Conservation (phyloP, 2,329 filamentous ascomycete genomes). For the Hymenotorrendiella dingleyae region DNA sequence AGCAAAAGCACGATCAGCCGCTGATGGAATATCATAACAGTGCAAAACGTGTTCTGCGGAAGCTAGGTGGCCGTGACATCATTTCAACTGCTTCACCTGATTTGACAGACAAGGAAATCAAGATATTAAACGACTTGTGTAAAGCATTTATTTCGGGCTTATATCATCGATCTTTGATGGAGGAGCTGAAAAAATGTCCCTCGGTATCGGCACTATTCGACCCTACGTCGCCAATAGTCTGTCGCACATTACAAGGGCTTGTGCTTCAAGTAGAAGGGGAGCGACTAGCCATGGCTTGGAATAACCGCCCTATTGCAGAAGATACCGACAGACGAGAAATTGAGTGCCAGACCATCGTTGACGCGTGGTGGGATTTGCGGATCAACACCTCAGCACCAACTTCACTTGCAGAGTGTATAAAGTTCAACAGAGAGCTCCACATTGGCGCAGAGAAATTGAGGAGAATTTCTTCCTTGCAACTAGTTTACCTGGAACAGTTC, state of each 20-base stretch:
- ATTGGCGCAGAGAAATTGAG: slow-evolving; percentile 43
- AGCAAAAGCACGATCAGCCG: slow-evolving; percentile 26
- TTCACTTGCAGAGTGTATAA: slow-evolving; percentile 37
- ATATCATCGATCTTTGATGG: slow-evolving; percentile 38
- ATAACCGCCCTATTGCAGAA: slow-evolving; percentile 33
- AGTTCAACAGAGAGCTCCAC: slow-evolving; percentile 49
- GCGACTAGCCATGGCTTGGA: slow-evolving; percentile 42
- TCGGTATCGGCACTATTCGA: slow-evolving; percentile 39
- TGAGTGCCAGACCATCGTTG: slow-evolving; percentile 34
- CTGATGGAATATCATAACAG: slow-evolving; percentile 27
- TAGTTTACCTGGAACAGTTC: slow-evolving; percentile 48
- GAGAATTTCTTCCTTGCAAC: slow-evolving; percentile 46
- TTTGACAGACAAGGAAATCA: slow-evolving; percentile 35
- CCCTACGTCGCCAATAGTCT: slow-evolving; percentile 11
- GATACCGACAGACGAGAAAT: slow-evolving; percentile 32
- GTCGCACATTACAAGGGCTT: slow-evolving; percentile 47
- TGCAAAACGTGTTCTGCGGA: slow-evolving; percentile 27
- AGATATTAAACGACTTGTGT: slow-evolving; percentile 45
- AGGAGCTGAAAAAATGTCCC: slow-evolving; percentile 40
- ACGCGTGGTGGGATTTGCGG: slow-evolving; percentile 38
- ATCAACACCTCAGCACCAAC: slow-evolving; percentile 32
- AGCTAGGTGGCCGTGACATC: slow-evolving; percentile 27
- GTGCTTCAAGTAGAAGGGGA: slow-evolving; percentile 53
- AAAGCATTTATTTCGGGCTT: slow-evolving; percentile 51
- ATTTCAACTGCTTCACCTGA: slow-evolving; percentile 16